phyloP scores from a whole-genome alignment of 2,329 filamentous ascomycete species.

The Ophiosphaerella korrae region DNA sequence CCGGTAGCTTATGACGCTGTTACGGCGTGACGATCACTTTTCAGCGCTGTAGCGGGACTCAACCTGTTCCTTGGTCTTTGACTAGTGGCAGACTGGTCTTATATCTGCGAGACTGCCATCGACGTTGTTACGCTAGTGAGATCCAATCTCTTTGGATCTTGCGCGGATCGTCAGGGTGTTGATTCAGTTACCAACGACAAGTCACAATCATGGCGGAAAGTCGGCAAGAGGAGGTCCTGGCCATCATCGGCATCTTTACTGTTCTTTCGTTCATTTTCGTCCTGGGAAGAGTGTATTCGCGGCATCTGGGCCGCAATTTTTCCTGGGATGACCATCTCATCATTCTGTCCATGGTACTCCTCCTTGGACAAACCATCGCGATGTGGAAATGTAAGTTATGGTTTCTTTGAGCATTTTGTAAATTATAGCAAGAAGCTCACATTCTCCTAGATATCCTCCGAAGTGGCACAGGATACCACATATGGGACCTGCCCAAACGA shows the following conservation, averaged over 20 bases:
- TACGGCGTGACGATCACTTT: no score
- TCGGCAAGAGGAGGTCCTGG: slow-evolving; percentile 34
- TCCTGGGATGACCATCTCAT: slow-evolving; percentile 44
- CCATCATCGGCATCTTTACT: slow-evolving; percentile 33
- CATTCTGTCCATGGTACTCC: slow-evolving; percentile 26
- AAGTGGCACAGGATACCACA: slow-evolving; percentile 41
- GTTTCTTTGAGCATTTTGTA: neutral
- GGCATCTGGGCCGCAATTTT: slow-evolving; percentile 38
- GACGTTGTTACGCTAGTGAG: no score
- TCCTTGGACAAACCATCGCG: slow-evolving; percentile 29
- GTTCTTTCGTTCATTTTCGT: slow-evolving; percentile 37
- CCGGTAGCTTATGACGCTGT: no score
- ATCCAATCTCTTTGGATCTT: no score
- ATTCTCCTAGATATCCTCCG: slow-evolving; percentile 29
- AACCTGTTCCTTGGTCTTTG: no score
- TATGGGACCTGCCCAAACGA: slow-evolving; percentile 37
- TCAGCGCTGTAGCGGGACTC: no score
- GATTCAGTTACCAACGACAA: neutral
- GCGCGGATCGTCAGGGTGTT: no score
- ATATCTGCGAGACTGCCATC: no score
- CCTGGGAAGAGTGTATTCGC: slow-evolving; percentile 30
- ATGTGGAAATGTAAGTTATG: slow-evolving; percentile 30
- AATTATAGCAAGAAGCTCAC: neutral
- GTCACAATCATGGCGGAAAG: slow-evolving; percentile 26
- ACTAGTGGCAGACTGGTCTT: no score